A percentile compares a stretch with the other conserved stretches of the same genome.
These are phyloP conservation scores for Mycena sanguinolenta DNA, from an alignment of 768 basidiomycete species.

Conservation along the genomic window DNA sequence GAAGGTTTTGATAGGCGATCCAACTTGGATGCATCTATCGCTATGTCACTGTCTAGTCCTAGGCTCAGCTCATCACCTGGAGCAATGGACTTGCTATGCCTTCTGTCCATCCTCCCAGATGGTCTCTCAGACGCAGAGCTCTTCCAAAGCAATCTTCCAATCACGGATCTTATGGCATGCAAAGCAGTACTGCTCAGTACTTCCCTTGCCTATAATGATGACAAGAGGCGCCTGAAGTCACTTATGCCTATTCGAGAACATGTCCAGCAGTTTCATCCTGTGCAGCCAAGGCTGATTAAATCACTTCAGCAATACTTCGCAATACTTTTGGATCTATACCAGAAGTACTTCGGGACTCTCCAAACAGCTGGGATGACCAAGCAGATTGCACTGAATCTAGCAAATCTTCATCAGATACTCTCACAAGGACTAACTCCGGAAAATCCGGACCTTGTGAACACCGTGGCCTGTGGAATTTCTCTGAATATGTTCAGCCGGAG, in stretches of 20 bases:
- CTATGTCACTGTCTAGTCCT: slow-evolving; percentile 18
- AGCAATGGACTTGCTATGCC: background rate
- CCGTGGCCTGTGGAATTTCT: background rate
- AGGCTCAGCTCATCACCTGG: slow-evolving; percentile 10
- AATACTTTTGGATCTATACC: too few relatives aligned
- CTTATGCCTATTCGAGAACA: too few relatives aligned
- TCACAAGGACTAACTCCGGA: background rate
- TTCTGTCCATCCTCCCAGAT: slow-evolving; percentile 23
- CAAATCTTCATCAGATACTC: slow-evolving; percentile 1
- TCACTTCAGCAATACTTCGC: too few relatives aligned
- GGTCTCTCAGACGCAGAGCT: slow-evolving; percentile 18
- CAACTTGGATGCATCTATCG: slow-evolving; percentile 21
- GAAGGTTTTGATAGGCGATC: slow-evolving; percentile 8
- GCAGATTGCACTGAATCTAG: background rate
- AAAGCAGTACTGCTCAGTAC: slow-evolving; percentile 12
- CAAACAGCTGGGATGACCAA: too few relatives aligned
- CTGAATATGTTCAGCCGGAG: background rate
- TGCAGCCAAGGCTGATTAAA: too few relatives aligned
- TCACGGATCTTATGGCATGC: slow-evolving; percentile 4
- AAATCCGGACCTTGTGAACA: background rate
- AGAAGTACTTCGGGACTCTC: too few relatives aligned
- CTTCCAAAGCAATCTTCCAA: slow-evolving; percentile 16
- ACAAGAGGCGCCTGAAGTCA: too few relatives aligned
- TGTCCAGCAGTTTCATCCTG: too few relatives aligned
- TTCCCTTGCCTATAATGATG: slow-evolving; percentile 8